A percentile compares a stretch with the other conserved stretches of the same genome.
Evolutionary conservation across 495 filamentous ascomycete genomes (phyloP).

Genomic region (Xylaria nigripes): DNA sequence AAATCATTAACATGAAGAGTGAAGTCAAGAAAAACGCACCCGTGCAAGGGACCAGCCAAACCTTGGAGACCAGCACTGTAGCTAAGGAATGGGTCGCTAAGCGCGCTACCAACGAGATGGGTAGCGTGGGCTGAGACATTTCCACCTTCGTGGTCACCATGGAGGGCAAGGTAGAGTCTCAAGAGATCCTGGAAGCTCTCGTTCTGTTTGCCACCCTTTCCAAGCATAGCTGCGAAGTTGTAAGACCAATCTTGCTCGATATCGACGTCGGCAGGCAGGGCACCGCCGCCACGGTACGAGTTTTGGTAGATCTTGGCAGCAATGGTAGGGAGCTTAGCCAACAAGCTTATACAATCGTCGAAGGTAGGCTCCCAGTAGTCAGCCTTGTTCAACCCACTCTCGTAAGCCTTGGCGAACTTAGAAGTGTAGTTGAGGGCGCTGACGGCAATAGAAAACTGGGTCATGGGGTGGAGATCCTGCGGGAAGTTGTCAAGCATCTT

Average conservation of each 20-base stretch:
- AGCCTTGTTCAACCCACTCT: slow-evolving; percentile 78
- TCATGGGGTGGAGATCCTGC: slow-evolving; percentile 88
- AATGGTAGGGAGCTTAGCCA: slow-evolving; percentile 94
- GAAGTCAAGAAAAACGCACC: slow-evolving; percentile 35
- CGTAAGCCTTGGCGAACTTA: slow-evolving; percentile 87
- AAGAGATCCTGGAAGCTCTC: slow-evolving; percentile 94
- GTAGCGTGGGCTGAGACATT: slow-evolving; percentile 98
- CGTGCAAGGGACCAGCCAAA: slow-evolving; percentile 89
- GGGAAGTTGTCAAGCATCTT: slow-evolving; percentile 90
- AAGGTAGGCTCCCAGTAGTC: slow-evolving; percentile 99
- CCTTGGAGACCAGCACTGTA: slow-evolving; percentile 95
- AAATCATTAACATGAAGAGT: neutral
- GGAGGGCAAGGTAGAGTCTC: slow-evolving; percentile 85
- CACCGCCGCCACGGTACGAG: slow-evolving; percentile 66
- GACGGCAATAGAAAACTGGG: slow-evolving; percentile 89
- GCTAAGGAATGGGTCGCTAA: slow-evolving; percentile 90
- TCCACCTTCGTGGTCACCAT: slow-evolving; percentile 96
- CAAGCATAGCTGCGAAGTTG: slow-evolving; percentile 96
- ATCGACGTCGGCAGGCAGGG: slow-evolving; percentile 70
- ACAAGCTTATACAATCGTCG: slow-evolving; percentile 86
- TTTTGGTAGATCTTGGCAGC: slow-evolving; percentile 97
- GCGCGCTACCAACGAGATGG: slow-evolving; percentile 90
- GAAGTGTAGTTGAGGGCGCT: slow-evolving; percentile 89
- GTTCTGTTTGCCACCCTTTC: slow-evolving; percentile 76
- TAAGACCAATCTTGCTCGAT: slow-evolving; percentile 88